phyloP scores from a whole-genome alignment of 2,329 filamentous ascomycete genomes.

The Fusarium buxicola region DNA sequence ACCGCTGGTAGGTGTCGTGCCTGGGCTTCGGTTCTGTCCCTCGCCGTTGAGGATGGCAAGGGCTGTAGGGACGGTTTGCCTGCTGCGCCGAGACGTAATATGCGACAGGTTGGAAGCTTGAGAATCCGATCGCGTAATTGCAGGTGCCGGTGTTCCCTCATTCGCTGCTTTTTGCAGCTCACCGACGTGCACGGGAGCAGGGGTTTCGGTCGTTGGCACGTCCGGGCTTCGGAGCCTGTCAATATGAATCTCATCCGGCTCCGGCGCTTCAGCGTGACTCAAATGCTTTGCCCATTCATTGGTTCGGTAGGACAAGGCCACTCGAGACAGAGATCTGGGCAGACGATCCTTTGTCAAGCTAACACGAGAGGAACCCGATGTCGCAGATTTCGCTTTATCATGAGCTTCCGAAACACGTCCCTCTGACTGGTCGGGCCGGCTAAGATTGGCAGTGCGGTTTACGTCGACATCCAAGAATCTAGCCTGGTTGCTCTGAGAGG shows the following conservation, averaged over 20 bases:
- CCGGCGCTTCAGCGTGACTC: slow-evolving; percentile 78
- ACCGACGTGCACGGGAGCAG: slow-evolving; percentile 71
- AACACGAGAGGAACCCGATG: slow-evolving; percentile 57
- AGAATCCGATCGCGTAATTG: slow-evolving; percentile 47
- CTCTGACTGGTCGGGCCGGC: slow-evolving; percentile 10
- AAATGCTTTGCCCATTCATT: slow-evolving; percentile 98
- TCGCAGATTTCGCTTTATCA: slow-evolving; percentile 55
- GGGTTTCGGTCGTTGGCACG: slow-evolving; percentile 56
- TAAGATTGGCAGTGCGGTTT: slow-evolving; percentile 13
- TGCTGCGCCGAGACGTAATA: slow-evolving; percentile 28
- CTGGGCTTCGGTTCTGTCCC: slow-evolving; percentile 37
- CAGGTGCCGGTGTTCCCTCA: slow-evolving; percentile 56
- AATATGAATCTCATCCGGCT: slow-evolving; percentile 69
- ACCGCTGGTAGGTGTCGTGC: slow-evolving; percentile 33
- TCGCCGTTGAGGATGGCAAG: slow-evolving; percentile 44
- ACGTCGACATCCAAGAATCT: slow-evolving; percentile 22
- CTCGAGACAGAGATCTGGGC: slow-evolving; percentile 77
- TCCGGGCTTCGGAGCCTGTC: slow-evolving; percentile 47
- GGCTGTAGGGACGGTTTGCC: slow-evolving; percentile 41
- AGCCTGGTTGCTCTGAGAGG: slow-evolving; percentile 15
- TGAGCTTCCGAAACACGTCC: slow-evolving; percentile 37
- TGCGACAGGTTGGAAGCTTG: slow-evolving; percentile 42
- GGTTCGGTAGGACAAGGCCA: slow-evolving; percentile 86
- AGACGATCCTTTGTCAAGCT: slow-evolving; percentile 71
- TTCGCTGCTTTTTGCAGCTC: slow-evolving; percentile 74